Evolutionary conservation across 1,284 basidiomycete species (phyloP), one percentile per base, ranked within the genome.

Genomic region (Athelia psychrophila): DNA sequence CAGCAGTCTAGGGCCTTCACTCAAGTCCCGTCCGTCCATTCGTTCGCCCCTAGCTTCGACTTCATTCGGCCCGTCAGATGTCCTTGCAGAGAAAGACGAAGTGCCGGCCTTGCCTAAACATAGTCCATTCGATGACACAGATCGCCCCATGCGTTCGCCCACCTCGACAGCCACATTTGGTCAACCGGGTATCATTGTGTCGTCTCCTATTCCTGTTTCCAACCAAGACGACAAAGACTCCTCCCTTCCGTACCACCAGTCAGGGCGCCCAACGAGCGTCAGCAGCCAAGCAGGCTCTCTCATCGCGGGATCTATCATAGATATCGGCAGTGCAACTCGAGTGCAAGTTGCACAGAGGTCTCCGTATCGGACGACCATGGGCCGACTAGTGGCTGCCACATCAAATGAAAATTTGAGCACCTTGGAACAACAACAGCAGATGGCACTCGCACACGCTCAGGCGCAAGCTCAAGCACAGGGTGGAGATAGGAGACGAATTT

Each of bases 51-150:
- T 91, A 44, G 86, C 88, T 15, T 72, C 79, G 2, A 78, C 79
- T 4, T 87, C 87, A 18, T 91, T 90, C 61, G 84, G 82, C n/a
- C 87, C 88, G 1, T 69, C 74, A 38, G 88, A 89, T 60, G 64
- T 86, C 22, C 64, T 80, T 25, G 72, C 65, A 9, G 85, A 87
- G 60, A 64, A 59, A 2, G 78, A 81, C 13, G 79, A 82, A 55
- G 68, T 69, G 52, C 61, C 73, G 62, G 66, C 66, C 6, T 27
- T 67, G 48, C 65, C 59, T 61, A 65, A 49, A 52, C 59, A 54
- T 24, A 75, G 90, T 70, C 88, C 88, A 4, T 91, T 91, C 67
- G 75, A 77, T 25, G 86, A 91, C 60, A 73, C 78, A 82, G 55
- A 74, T 70, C 44, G 71, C 78, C n/a, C n/a, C 15, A 74, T 18